These are phyloP conservation scores for Paecilomyces fulvus DNA, from an alignment of 2,329 filamentous ascomycete species.

Conservation along the genomic window DNA sequence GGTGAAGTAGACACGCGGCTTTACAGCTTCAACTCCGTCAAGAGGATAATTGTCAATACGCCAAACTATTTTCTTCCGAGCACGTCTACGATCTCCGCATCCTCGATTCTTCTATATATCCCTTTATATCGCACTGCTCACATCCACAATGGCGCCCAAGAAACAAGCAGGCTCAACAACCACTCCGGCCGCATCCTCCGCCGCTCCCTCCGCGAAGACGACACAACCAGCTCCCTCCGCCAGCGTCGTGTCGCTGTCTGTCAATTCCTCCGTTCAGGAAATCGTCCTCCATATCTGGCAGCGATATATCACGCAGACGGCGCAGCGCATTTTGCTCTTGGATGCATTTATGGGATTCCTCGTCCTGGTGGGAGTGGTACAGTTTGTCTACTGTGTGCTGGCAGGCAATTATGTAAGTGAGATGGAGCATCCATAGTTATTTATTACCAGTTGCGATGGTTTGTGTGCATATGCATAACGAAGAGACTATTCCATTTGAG, in stretches of 20 bases:
- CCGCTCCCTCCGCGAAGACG: constrained; percentile 14
- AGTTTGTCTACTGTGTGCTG: constrained; percentile 87
- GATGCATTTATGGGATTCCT: constrained; percentile 88
- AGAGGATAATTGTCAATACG: not conserved
- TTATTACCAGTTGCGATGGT: not conserved
- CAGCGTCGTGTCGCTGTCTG: constrained; percentile 26
- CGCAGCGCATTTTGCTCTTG: constrained; percentile 84
- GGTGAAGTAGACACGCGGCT: not conserved
- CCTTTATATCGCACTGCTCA: not conserved
- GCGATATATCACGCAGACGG: constrained; percentile 71
- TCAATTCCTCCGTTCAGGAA: constrained; percentile 38
- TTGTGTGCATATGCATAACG: not conserved
- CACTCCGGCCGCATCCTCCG: constrained; percentile 11
- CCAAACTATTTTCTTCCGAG: not conserved
- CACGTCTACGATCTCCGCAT: constrained; percentile 4
- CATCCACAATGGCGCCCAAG: constrained; percentile 19
- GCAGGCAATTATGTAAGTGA: constrained; percentile 84
- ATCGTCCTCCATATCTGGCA: constrained; percentile 64
- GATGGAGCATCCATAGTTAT: not conserved
- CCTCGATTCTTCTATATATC: constrained; percentile 9
- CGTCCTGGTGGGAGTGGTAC: constrained; percentile 73
- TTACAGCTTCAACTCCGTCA: not conserved
- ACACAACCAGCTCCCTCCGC: constrained; percentile 22
- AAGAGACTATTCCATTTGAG: not conserved
- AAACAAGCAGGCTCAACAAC: constrained; percentile 21